Evolutionary conservation across 768 basidiomycete species (phyloP), one percentile per base, ranked within the genome.

Genomic region (Mycena floridula): DNA sequence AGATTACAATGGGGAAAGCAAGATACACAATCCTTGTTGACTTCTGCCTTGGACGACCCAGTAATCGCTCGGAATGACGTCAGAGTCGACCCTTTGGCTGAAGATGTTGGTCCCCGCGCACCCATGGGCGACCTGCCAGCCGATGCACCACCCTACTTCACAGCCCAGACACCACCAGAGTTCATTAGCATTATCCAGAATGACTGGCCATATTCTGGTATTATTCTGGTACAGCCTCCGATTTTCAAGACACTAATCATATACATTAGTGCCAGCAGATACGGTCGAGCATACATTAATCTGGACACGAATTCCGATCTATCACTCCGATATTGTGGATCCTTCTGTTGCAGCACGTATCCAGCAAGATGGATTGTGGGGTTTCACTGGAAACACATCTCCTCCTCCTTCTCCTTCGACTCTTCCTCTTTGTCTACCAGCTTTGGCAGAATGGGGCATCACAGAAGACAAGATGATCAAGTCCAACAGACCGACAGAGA

Each of bases 201-300:
- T 55, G 88, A 90, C 57, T 93, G 89, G 89, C 89, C 89, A 0
- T 93, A 93, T 61, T 89, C 86, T 6, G 79, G 86, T 84, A 53
- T 43, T n/a, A n/a, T 69, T 37, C 8, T 39, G 16, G 41, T 12
- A 35, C 36, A 26, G 8, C 16, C 30, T 25, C 26, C 50, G 32
- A 45, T 26, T 36, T 15, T 38, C 2, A n/a, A n/a, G n/a, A n/a
- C n/a, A n/a, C n/a, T n/a, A n/a, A n/a, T n/a, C n/a, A n/a, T n/a
- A n/a, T n/a, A n/a, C n/a, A n/a, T n/a, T n/a, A n/a, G n/a, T n/a
- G n/a, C 89, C 88, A 2, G 54, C 73, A 2, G 80, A 83, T 46
- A n/a, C n/a, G n/a, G 67, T 90, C 23, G 85, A 87, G 50, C 87
- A 90, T 59, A 73, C 74, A 20, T 63, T 91, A 18, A 72, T 91